phyloP scores from a whole-genome alignment of 148 eudicot genomes.

The Rhododendron vialii region DNA sequence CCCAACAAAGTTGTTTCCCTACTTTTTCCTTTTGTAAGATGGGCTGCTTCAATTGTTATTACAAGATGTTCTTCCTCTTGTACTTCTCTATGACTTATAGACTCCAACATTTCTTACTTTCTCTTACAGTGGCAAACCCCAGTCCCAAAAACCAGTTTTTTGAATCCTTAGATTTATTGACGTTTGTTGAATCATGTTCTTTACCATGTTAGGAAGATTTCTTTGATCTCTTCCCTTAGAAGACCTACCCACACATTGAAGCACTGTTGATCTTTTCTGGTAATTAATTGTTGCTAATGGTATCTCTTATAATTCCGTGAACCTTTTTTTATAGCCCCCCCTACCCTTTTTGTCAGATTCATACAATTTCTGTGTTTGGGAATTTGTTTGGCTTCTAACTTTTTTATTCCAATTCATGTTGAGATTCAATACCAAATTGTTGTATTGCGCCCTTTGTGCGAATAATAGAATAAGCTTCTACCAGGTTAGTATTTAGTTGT shows the following conservation, averaged over 20 bases:
- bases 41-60: neutral
- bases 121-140: neutral
- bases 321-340: neutral
- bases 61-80: neutral
- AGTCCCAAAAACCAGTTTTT: neutral
- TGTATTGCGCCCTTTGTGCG: neutral
- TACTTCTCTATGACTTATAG: neutral
- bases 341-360: neutral
- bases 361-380: neutral
- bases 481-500: neutral
- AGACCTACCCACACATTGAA: neutral
- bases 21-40: neutral
- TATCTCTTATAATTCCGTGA: neutral
- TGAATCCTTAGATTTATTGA: neutral
- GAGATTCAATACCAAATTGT: neutral
- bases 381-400: neutral
- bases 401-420: neutral
- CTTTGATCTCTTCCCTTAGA: neutral
- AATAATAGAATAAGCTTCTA: neutral
- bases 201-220: neutral
- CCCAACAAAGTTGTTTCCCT: neutral
- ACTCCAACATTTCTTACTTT: neutral
- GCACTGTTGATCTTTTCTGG: neutral
- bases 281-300: neutral
- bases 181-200: neutral